A percentile compares a stretch with the other conserved stretches of the same genome.
Conservation (phyloP, 2,329 filamentous ascomycete genomes). For the Fusarium phyllophilum region DNA sequence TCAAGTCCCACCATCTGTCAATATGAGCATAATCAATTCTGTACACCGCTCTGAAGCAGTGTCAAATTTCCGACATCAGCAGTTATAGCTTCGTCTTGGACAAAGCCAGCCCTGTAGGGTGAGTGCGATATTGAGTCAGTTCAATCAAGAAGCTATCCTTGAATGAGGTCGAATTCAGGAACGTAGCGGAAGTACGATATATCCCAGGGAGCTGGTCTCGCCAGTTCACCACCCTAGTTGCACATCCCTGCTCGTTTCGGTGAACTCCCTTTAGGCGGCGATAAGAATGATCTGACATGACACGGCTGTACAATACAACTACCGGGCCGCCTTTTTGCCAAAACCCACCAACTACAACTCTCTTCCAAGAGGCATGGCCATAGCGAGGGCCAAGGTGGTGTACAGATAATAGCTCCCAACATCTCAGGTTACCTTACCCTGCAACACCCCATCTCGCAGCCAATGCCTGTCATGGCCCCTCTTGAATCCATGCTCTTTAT, state of each 20-base stretch:
- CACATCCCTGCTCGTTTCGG: constrained; percentile 29
- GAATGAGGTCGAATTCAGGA: constrained; percentile 3
- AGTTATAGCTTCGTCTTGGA: not conserved
- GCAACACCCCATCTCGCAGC: constrained; percentile 25
- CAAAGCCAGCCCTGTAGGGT: constrained; percentile 2
- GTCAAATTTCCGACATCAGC: not conserved
- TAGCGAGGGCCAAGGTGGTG: constrained; percentile 13
- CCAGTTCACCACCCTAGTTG: not conserved
- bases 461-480: constrained; percentile 6
- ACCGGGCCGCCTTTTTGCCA: constrained; percentile 33
- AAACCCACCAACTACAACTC: not conserved
- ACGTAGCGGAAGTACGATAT: constrained; percentile 1
- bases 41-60: constrained; percentile 2
- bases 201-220: constrained; percentile 9
- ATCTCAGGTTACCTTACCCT: constrained; percentile 43
- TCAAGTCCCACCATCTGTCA: not conserved
- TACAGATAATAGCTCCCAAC: constrained; percentile 19
- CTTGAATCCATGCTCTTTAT: constrained; percentile 5
- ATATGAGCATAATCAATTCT: not conserved
- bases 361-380: not conserved
- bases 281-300: constrained; percentile 46
- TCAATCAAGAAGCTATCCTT: not conserved
- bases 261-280: constrained; percentile 32
- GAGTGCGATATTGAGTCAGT: constrained; percentile 11
- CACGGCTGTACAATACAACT: constrained; percentile 29